These are phyloP conservation scores for Misopates orontium DNA, from an alignment of 257 asterid species.

Conservation along the genomic window DNA sequence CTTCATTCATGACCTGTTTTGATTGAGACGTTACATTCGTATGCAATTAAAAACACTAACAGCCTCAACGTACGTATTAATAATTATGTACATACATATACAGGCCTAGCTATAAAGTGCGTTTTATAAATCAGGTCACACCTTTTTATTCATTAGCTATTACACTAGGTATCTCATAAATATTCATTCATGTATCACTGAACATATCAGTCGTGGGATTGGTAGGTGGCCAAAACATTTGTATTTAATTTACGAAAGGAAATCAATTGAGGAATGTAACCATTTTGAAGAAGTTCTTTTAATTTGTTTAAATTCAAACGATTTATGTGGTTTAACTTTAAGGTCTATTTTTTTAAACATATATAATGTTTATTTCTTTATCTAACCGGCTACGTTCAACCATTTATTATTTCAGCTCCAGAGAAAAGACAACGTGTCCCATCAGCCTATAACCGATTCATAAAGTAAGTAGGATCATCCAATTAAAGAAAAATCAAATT, in stretches of 20 bases:
- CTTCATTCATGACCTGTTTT: slow-evolving; percentile 42
- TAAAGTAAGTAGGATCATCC: slow-evolving; percentile 59
- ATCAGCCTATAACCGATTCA: slow-evolving; percentile 85
- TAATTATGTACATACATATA: no score
- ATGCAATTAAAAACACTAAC: slow-evolving; percentile 29
- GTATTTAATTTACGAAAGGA: background rate
- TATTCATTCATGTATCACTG: background rate
- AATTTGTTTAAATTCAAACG: no score
- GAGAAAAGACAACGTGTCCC: slow-evolving; percentile 93
- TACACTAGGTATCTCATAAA: background rate
- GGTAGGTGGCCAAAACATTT: background rate
- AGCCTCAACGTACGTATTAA: no score
- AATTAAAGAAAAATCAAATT: background rate
- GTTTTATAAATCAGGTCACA: slow-evolving; percentile 16
- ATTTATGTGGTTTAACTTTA: no score
- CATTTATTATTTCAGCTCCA: slow-evolving; percentile 51
- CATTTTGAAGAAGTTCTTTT: no score
- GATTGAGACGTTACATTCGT: slow-evolving; percentile 54
- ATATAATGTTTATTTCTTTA: no score
- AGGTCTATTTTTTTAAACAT: no score
- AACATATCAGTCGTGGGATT: background rate
- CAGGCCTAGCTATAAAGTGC: slow-evolving; percentile 19
- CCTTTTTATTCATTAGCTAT: slow-evolving; percentile 35
- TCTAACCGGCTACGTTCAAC: background rate
- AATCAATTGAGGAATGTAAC: no score